These are phyloP conservation scores for Aspergillus pseudoglaucus DNA, from an alignment of 2,329 filamentous ascomycete genomes.

Conservation along the genomic window DNA sequence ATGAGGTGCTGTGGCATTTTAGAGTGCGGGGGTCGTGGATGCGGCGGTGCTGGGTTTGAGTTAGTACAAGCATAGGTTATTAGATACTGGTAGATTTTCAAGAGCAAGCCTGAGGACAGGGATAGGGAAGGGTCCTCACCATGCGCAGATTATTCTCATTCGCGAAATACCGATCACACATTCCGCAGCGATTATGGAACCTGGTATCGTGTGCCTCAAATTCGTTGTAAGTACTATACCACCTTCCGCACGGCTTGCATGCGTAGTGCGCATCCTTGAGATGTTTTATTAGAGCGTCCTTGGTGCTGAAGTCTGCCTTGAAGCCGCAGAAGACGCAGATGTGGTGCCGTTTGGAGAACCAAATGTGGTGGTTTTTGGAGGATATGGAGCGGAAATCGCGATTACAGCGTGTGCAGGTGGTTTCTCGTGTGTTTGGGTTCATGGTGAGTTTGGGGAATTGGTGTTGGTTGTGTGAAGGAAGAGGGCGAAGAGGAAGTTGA, in stretches of 20 bases:
- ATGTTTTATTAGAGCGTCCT: not conserved
- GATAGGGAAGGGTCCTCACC: not conserved
- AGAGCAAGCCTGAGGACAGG: not conserved
- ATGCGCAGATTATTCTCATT: conserved; percentile 1
- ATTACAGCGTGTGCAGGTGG: not conserved
- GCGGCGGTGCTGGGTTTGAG: conserved; percentile 11
- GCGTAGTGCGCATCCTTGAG: not conserved
- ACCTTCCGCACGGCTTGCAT: not conserved
- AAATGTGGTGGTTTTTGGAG: not conserved
- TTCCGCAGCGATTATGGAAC: not conserved
- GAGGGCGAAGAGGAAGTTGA: not conserved
- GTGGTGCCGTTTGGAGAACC: conserved; percentile 4
- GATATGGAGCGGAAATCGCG: not conserved
- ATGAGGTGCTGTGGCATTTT: conserved; percentile 14
- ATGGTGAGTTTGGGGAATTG: not conserved
- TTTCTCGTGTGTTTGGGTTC: not conserved
- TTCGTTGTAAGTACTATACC: not conserved
- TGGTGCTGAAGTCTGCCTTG: conserved; percentile 2
- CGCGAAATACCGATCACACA: not conserved
- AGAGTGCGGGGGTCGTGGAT: conserved; percentile 8
- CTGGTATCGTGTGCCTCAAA: not conserved
- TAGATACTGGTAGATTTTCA: not conserved
- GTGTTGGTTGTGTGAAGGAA: not conserved
- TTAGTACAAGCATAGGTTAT: too few species aligned
- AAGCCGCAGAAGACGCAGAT: conserved; percentile 6